Base-by-base conservation (phyloP, 208 protist genomes). In the Leishmania turanica region DNA sequence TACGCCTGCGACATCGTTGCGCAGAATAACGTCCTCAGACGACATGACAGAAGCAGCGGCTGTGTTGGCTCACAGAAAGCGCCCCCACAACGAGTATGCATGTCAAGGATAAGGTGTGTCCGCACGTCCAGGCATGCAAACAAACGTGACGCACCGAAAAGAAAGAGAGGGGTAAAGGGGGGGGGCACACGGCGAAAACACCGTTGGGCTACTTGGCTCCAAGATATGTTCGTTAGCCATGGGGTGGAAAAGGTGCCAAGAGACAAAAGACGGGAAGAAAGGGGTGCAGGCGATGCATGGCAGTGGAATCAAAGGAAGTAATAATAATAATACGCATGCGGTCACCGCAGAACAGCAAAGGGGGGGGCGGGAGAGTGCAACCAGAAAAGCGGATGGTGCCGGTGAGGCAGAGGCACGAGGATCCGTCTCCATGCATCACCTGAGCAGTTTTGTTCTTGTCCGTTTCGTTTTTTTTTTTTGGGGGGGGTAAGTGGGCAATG, bases 11-110 rank as follows among this genome's bases (percentile, higher is more conserved):
- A 77, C 74, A 73, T 88, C 83, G 76, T 91, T 88, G 31, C 66
- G 74, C 47, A 91, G 49, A 64, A 91, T 80, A 19, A 80, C 79
- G 54, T 81, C 80, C 40, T 84, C 78, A 40, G 81, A 79, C 27
- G 70, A 75, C 64, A 79, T 84, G 34, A 19, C 40, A 76, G 51
- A 76, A 76, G 51, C 51, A 45, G 31, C 72, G 11, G 7, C 24
- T 51, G 21, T 3, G 68, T 24, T 54, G 40, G 6, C 27, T 11
- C 45, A 34, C n/a, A 21, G 13, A 68, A 31, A 68, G 31, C 27
- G 3, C 15, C 69, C 45, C 9, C 69, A 54, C 69, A 73, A 21
- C 27, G 69, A 34, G 45, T 54, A 34, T 34, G 45, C n/a, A 53
- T 54, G 69, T 19, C 2, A 40, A 40, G 47, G 47, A 37, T 49